phyloP scores from a whole-genome alignment of 352 stramenopile genomes.

The Globisporangium okanoganense region DNA sequence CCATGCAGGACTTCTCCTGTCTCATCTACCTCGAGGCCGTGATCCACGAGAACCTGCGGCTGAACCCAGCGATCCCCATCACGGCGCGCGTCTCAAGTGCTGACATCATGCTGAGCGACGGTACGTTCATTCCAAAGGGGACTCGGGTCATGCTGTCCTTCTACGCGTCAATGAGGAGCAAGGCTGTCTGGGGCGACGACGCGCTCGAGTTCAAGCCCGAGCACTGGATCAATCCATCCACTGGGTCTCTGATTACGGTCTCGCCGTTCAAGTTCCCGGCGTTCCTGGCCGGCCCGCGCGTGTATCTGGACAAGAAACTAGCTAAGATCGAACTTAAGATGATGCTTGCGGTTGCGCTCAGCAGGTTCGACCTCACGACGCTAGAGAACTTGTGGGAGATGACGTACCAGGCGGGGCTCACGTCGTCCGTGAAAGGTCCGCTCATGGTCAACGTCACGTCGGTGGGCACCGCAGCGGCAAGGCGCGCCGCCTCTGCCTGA shows the following conservation, averaged over 20 bases:
- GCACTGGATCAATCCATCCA: conserved; percentile 43
- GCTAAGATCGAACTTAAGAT: background rate
- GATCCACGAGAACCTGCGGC: conserved; percentile 47
- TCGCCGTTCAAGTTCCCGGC: background rate
- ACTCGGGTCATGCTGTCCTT: conserved; percentile 21
- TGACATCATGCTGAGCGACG: conserved; percentile 39
- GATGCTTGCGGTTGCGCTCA: background rate
- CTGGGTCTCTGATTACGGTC: background rate
- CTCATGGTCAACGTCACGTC: background rate
- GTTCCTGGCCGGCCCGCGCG: background rate
- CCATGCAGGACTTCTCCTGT: conserved; percentile 30
- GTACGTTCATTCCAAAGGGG: conserved; percentile 32
- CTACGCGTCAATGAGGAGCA: conserved; percentile 21
- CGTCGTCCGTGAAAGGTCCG: background rate
- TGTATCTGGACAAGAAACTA: background rate
- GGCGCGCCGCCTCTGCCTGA: no score
- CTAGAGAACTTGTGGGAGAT: background rate
- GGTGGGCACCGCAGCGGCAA: no score
- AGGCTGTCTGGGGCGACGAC: conserved; percentile 29
- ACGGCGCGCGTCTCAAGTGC: background rate
- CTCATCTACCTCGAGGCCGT: conserved; percentile 50
- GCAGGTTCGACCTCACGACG: background rate
- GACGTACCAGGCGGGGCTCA: background rate
- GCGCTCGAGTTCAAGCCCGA: conserved; percentile 38
- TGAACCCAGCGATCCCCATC: conserved; percentile 25